Conservation (phyloP, 2,329 filamentous ascomycete species). For the Calonectria pseudoturangicola region DNA sequence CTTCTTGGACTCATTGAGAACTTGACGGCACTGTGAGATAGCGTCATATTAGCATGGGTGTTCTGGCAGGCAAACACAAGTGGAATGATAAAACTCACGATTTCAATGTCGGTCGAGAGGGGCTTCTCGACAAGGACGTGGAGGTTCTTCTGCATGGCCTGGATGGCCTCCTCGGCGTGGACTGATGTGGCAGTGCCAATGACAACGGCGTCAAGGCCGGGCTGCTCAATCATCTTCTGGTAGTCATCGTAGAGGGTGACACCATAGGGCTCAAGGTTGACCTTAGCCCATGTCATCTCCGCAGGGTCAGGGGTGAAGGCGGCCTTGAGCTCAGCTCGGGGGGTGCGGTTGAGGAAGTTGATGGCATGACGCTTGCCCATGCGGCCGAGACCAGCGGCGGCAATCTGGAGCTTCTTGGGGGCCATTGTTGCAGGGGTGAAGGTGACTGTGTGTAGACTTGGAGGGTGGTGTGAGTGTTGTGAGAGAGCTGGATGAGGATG, state of each 20-base stretch:
- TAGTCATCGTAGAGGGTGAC: conserved; percentile 67
- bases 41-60: conserved; percentile 65
- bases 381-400: conserved; percentile 69
- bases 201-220: conserved; percentile 63
- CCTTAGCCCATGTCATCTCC: conserved; percentile 66
- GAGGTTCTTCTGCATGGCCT: conserved; percentile 71
- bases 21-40: conserved; percentile 54
- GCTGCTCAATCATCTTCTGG: conserved; percentile 65
- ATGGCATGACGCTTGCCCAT: conserved; percentile 72
- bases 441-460: conserved; percentile 1
- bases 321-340: conserved; percentile 69
- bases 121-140: conserved; percentile 78
- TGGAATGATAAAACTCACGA: conserved; percentile 64
- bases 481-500: conserved; percentile 13
- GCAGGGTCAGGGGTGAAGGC: conserved; percentile 67
- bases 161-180: conserved; percentile 75
- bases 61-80: background rate
- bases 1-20: conserved; percentile 37
- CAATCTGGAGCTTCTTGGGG: conserved; percentile 63
- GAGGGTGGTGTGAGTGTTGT: background rate
- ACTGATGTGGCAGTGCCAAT: conserved; percentile 67
- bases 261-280: conserved; percentile 65
- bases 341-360: conserved; percentile 66
- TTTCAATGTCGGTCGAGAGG: conserved; percentile 73
- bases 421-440: conserved; percentile 28